Evolutionary conservation across 176 grass and related monocot species (phyloP).

Genomic region (Cymbopogon citratus): DNA sequence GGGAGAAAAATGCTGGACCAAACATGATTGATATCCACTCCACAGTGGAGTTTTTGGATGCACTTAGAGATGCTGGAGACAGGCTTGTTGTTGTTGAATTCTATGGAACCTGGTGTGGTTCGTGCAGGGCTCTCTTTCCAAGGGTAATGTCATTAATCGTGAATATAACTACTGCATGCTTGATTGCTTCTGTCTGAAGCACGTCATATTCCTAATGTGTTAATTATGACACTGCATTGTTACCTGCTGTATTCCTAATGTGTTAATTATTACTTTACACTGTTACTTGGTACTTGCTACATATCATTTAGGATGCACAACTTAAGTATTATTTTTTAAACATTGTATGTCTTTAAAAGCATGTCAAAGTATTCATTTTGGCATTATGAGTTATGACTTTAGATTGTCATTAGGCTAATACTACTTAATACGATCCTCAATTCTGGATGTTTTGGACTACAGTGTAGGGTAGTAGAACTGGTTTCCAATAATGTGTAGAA

Average conservation of each 20-base stretch:
- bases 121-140: constrained; percentile 81
- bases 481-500: not conserved
- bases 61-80: constrained; percentile 67
- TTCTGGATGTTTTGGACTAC: not conserved
- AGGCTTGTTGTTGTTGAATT: constrained; percentile 83
- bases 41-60: constrained; percentile 91
- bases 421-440: not conserved
- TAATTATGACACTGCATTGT: no score
- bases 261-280: not conserved
- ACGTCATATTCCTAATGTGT: no score
- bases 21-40: constrained; percentile 97
- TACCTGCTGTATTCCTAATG: not conserved
- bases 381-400: not conserved
- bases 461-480: not conserved
- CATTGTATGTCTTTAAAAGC: constrained; percentile 1
- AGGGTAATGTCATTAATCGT: constrained; percentile 53
- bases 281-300: not conserved
- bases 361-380: not conserved
- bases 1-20: constrained; percentile 73
- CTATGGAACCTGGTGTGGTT: constrained; percentile 97
- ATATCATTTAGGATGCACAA: not conserved
- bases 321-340: not conserved
- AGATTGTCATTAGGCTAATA: not conserved
- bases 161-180: not conserved
- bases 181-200: not conserved